Evolutionary conservation across 2,329 filamentous ascomycete species (phyloP).

Genomic region (Aspergillus sojae): DNA sequence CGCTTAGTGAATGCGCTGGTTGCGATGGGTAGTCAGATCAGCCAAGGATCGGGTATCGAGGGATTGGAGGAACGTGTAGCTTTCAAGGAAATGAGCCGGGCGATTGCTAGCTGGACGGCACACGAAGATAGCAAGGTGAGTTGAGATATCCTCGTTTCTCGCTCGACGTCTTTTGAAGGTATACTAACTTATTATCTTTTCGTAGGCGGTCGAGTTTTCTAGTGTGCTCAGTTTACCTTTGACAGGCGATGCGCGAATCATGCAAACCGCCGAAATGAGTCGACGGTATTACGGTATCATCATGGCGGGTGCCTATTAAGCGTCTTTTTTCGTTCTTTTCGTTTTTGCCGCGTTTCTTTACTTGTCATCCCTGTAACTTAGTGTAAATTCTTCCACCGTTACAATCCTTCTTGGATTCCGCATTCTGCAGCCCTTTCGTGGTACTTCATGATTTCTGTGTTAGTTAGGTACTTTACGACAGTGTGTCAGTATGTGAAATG

Average conservation of each 20-base stretch:
- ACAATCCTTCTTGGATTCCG: neutral
- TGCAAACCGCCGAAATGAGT: constrained; percentile 71
- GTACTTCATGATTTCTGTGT: constrained; percentile 2
- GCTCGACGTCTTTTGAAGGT: neutral
- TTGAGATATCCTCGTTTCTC: constrained; percentile 11
- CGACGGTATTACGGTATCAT: constrained; percentile 68
- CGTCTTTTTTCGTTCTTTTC: constrained; percentile 1
- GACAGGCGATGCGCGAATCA: constrained; percentile 71
- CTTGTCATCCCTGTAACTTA: constrained; percentile 1
- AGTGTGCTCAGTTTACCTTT: constrained; percentile 51
- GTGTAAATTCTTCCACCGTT: constrained; percentile 5
- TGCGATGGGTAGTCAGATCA: constrained; percentile 42
- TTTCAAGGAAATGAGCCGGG: constrained; percentile 77
- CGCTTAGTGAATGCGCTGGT: constrained; percentile 53
- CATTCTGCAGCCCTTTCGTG: constrained; percentile 1
- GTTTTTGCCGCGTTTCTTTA: neutral
- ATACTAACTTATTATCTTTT: neutral
- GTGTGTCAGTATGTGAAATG: constrained; percentile 6
- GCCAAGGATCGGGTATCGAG: constrained; percentile 55
- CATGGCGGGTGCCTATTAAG: constrained; percentile 54
- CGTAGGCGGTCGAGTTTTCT: constrained; percentile 38
- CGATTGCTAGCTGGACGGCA: constrained; percentile 68
- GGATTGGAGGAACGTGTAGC: constrained; percentile 68
- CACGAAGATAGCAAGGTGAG: constrained; percentile 62
- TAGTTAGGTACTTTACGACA: neutral